Evolutionary conservation across 495 filamentous ascomycete genomes (phyloP).

Genomic region (Penicillium herquei): DNA sequence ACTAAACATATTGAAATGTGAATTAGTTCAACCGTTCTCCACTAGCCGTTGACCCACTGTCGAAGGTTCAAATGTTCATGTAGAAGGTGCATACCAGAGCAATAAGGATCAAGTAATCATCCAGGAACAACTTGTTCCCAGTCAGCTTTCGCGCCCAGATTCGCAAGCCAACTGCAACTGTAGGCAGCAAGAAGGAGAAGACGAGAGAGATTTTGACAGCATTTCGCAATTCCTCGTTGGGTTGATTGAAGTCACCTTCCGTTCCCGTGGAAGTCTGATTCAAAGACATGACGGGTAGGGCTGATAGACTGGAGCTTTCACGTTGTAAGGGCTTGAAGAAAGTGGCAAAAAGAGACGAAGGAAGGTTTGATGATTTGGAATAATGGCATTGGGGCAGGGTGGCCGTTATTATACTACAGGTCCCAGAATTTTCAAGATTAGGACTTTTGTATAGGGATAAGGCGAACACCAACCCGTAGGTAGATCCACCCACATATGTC

Average conservation of each 20-base stretch:
- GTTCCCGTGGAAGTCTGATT: conserved; percentile 15
- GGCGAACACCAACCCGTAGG: background rate
- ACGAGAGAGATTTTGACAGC: conserved; percentile 29
- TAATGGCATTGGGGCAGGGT: conserved; percentile 3
- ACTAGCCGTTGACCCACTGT: background rate
- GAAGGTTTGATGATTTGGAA: conserved; percentile 22
- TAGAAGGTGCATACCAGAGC: conserved; percentile 24
- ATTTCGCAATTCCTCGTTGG: conserved; percentile 22
- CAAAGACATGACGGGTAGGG: conserved; percentile 16
- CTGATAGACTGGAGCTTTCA: background rate
- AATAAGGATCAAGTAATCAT: conserved; percentile 40
- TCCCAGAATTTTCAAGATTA: background rate
- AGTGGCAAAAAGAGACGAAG: conserved; percentile 5
- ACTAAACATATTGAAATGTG: conserved; percentile 4
- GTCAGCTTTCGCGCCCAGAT: conserved; percentile 27
- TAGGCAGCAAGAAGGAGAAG: conserved; percentile 30
- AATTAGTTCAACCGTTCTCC: background rate
- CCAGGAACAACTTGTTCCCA: conserved; percentile 25
- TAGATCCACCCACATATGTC: conserved; percentile 12
- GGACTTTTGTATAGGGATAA: conserved; percentile 1
- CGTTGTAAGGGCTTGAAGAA: conserved; percentile 4
- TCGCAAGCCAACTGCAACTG: conserved; percentile 30
- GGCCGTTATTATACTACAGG: conserved; percentile 12
- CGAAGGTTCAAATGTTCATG: too few species aligned
- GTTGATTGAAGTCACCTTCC: conserved; percentile 24